phyloP scores from a whole-genome alignment of 1,284 basidiomycete species.

The Thecaphora frezii region DNA sequence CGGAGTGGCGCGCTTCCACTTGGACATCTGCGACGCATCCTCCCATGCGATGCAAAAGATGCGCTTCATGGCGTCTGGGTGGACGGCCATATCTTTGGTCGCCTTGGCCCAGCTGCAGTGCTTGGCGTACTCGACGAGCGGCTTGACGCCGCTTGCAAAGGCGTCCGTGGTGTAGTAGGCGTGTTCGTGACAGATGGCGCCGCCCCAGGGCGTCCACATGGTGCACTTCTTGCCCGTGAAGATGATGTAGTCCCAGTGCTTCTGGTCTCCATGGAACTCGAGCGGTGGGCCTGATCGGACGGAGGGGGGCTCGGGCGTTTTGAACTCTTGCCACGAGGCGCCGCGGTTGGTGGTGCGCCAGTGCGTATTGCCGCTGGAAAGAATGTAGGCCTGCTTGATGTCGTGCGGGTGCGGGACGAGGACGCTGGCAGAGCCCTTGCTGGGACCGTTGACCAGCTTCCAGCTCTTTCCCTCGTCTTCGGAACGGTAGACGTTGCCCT shows the following conservation, averaged over 20 bases:
- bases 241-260: conserved; percentile 50
- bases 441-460: conserved; percentile 69
- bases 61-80: conserved; percentile 27
- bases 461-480: conserved; percentile 87
- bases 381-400: conserved; percentile 61
- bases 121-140: conserved; percentile 45
- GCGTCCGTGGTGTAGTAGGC: conserved; percentile 53
- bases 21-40: conserved; percentile 8
- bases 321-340: conserved; percentile 52
- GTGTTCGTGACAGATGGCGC: conserved; percentile 59
- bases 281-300: conserved; percentile 39
- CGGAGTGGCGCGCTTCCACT: not conserved
- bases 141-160: conserved; percentile 40
- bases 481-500: conserved; percentile 75
- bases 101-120: conserved; percentile 57
- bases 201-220: conserved; percentile 48
- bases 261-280: conserved; percentile 53
- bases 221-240: conserved; percentile 51
- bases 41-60: conserved; percentile 58
- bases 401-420: conserved; percentile 86
- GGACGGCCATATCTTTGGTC: conserved; percentile 36
- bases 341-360: conserved; percentile 53
- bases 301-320: conserved; percentile 45
- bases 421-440: conserved; percentile 68
- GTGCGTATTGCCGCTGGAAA: conserved; percentile 43